phyloP scores from a whole-genome alignment of 2,329 filamentous ascomycete genomes.

The Exophiala calicioides region DNA sequence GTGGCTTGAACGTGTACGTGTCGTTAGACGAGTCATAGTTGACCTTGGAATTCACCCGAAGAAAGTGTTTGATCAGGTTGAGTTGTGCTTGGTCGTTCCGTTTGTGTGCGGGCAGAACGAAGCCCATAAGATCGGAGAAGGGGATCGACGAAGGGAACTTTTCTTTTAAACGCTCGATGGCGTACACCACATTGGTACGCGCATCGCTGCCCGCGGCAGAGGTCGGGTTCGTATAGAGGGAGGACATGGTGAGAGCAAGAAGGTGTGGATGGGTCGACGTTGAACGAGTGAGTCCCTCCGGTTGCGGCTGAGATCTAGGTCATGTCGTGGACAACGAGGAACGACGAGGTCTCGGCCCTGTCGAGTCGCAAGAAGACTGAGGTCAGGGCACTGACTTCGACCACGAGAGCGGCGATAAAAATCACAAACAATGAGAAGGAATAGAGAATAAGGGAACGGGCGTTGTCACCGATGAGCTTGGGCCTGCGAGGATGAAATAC shows the following conservation, averaged over 20 bases:
- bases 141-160: slow-evolving; percentile 76
- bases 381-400: no score
- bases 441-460: no score
- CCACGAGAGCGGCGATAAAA: no score
- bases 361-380: no score
- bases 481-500: no score
- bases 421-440: no score
- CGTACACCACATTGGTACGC: slow-evolving; percentile 84
- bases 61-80: slow-evolving; percentile 15
- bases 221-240: slow-evolving; percentile 72
- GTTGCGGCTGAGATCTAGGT: no score
- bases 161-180: slow-evolving; percentile 77
- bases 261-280: neutral
- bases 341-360: no score
- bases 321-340: no score
- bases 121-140: slow-evolving; percentile 55
- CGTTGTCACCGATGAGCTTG: no score
- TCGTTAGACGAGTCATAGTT: slow-evolving; percentile 59
- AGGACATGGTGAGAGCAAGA: slow-evolving; percentile 9
- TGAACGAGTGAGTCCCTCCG: neutral
- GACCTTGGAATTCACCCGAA: slow-evolving; percentile 57
- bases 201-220: slow-evolving; percentile 72
- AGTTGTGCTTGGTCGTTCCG: slow-evolving; percentile 23
- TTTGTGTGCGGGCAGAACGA: slow-evolving; percentile 18
- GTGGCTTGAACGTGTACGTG: slow-evolving; percentile 79